Conservation (phyloP, 23 red algal genomes). For the Gracilariopsis chorda region DNA sequence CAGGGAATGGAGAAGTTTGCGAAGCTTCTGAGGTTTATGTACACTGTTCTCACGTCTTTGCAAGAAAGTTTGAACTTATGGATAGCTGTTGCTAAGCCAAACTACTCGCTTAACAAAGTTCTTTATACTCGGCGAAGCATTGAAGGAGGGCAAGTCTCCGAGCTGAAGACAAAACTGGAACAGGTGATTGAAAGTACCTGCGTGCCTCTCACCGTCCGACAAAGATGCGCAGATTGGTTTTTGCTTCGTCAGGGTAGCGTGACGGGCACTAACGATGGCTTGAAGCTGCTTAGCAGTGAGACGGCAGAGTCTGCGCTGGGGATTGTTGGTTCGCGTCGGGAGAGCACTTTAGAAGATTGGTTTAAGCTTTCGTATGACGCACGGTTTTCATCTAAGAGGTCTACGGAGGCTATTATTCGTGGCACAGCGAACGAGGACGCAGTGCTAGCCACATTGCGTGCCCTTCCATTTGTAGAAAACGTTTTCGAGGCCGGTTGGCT, state of each 20-base stretch:
- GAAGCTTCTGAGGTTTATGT: neutral
- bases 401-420: neutral
- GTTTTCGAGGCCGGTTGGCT: conserved; percentile 22
- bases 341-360: neutral
- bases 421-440: neutral
- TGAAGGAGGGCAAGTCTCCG: neutral
- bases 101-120: neutral
- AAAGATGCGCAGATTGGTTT: neutral
- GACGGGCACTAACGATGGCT: neutral
- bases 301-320: neutral
- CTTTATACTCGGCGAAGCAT: neutral
- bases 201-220: neutral
- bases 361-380: neutral
- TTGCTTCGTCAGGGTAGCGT: neutral
- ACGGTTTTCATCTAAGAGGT: neutral
- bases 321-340: neutral
- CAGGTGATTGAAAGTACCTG: neutral
- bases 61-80: neutral
- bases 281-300: neutral
- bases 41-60: neutral
- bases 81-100: neutral
- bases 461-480: neutral
- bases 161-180: neutral
- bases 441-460: neutral
- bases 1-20: neutral